Conservation (phyloP, 371 early-diverging fungal genomes). For the Syncephalastrum racemosum region DNA sequence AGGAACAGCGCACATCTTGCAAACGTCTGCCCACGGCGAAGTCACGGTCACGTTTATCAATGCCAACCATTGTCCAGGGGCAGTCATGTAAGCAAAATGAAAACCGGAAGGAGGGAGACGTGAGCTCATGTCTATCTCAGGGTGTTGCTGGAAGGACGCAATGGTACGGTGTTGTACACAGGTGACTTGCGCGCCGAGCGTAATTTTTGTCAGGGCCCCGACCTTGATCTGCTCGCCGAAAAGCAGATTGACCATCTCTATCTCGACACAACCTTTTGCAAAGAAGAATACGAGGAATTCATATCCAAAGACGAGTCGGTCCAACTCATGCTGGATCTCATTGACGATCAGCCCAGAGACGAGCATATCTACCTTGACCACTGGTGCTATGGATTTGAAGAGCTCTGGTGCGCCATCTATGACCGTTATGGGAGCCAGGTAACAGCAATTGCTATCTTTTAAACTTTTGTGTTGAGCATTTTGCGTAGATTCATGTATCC, state of each 20-base stretch:
- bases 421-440: slow-evolving; percentile 29
- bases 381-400: slow-evolving; percentile 50
- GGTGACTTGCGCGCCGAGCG: slow-evolving; percentile 42
- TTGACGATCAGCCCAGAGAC: slow-evolving; percentile 20
- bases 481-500: slow-evolving; percentile 29
- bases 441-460: background rate
- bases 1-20: slow-evolving; percentile 8
- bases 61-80: slow-evolving; percentile 49
- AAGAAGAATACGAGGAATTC: slow-evolving; percentile 23
- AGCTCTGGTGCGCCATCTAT: slow-evolving; percentile 36
- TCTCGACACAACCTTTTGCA: slow-evolving; percentile 43
- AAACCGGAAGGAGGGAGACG: too few relatives aligned
- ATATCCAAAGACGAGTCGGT: slow-evolving; percentile 27
- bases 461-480: background rate
- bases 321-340: slow-evolving; percentile 23
- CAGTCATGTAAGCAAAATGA: slow-evolving; percentile 32
- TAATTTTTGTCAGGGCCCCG: slow-evolving; percentile 18
- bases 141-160: slow-evolving; percentile 37
- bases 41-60: slow-evolving; percentile 29
- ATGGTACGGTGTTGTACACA: slow-evolving; percentile 42
- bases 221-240: slow-evolving; percentile 12
- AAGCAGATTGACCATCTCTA: slow-evolving; percentile 36
- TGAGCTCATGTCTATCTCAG: slow-evolving; percentile 4
- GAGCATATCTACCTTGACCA: slow-evolving; percentile 43
- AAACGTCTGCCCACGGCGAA: slow-evolving; percentile 25